These are phyloP conservation scores for Phytophthora brassicae DNA, from an alignment of 352 stramenopile genomes.

Conservation along the genomic window DNA sequence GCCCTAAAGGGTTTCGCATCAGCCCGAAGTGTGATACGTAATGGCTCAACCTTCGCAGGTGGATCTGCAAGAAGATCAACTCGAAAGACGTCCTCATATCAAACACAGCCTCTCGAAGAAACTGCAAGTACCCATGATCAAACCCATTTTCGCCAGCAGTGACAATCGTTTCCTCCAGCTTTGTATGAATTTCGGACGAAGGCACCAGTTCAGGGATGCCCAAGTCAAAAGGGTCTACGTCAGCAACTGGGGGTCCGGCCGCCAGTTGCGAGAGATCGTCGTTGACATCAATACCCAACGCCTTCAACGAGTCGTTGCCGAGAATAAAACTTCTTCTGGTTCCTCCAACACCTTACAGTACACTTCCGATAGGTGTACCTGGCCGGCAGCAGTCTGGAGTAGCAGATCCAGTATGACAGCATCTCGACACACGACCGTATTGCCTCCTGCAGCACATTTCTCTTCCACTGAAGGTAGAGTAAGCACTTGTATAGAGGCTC, in stretches of 20 bases:
- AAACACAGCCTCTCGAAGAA: not conserved
- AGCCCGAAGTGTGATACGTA: no score
- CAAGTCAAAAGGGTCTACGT: constrained; percentile 6
- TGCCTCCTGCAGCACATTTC: not conserved
- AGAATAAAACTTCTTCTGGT: constrained; percentile 11
- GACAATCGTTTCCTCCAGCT: not conserved
- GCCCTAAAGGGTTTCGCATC: no score
- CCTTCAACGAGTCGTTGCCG: not conserved
- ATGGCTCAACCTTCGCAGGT: no score
- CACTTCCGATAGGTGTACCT: constrained; percentile 3
- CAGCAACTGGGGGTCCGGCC: not conserved
- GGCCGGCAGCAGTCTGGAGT: constrained; percentile 5
- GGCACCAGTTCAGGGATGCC: not conserved
- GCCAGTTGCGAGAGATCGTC: constrained; percentile 5
- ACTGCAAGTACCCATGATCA: not conserved
- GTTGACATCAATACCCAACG: constrained; percentile 10
- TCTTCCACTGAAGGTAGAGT: not conserved
- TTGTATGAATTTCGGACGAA: not conserved
- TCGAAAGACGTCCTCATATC: constrained; percentile 9
- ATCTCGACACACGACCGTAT: not conserved
- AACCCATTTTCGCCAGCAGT: constrained; percentile 2
- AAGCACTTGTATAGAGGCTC: not conserved
- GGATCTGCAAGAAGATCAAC: no score
- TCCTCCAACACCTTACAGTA: constrained; percentile 6
- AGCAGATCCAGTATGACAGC: not conserved